Evolutionary conservation across 1,284 basidiomycete genomes (phyloP), one percentile per base, ranked within the genome.

Genomic region (Pseudozyma thailandica): DNA sequence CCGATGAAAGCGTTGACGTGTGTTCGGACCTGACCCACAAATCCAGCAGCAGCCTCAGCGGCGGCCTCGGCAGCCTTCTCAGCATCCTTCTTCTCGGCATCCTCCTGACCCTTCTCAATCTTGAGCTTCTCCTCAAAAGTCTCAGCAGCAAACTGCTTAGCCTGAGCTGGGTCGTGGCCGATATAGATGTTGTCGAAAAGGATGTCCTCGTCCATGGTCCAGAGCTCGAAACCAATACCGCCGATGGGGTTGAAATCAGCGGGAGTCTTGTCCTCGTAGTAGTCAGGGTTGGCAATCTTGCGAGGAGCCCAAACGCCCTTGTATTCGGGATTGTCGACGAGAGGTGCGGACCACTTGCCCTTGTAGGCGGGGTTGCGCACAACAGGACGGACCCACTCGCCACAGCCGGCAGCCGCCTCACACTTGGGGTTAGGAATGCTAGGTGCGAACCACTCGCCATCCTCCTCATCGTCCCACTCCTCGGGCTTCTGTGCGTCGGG

Each of bases 401-500:
- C 96, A 81, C 96, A 99, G 43, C 96, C 96, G 75, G 93, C 89
- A 61, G 89, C 93, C 60, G 90, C 90, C 72, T 89, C 87, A 77
- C 94, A 92, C 88, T 97, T 97, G 59, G 84, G 84, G 80, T 84
- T 84, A 31, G 88, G 86, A 58, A 98, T 86, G 63, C 88, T 89
- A 26, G 95, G 94, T 12, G 94, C 88, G 65, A 97, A 88, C 93
- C 94, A 99, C 82, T 98, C 95, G 84, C 96, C 96, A 80, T 98
- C 95, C 84, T 98, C 95, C 84, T 98, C 96, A 76, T 98, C 92
- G 82, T 97, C 94, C 96, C 96, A 99, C 85, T 99, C 96, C 83
- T 98, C 95, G 27, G 96, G 96, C 88, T 98, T 98, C 85, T 90
- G 89, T 44, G 93, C 91, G 75, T 94, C 92, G 2, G 96, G 94